Evolutionary conservation across 257 asterid genomes (phyloP).

Genomic region (Catharanthus roseus): DNA sequence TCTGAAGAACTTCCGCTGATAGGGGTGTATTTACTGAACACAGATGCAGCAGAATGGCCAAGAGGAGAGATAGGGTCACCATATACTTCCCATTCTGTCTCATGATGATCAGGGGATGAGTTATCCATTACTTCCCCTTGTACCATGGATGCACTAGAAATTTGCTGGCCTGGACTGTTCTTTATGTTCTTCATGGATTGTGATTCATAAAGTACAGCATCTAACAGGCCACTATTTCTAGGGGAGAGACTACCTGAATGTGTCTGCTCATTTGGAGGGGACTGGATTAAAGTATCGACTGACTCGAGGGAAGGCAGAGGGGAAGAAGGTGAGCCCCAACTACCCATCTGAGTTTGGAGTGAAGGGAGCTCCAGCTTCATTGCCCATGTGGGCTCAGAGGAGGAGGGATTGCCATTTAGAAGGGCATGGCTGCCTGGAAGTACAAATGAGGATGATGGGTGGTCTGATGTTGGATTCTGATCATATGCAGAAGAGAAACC

Average conservation of each 20-base stretch:
- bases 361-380: conserved; percentile 96
- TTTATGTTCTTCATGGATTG: conserved; percentile 32
- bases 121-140: conserved; percentile 30
- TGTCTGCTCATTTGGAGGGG: conserved; percentile 42
- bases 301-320: conserved; percentile 60
- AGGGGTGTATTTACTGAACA: conserved; percentile 51
- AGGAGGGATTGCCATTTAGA: conserved; percentile 61
- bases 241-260: conserved; percentile 40
- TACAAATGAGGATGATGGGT: conserved; percentile 26
- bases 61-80: conserved; percentile 44
- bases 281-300: conserved; percentile 50
- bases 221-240: conserved; percentile 62
- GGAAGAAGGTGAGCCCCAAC: conserved; percentile 66
- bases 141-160: conserved; percentile 24
- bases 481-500: conserved; percentile 33
- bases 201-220: conserved; percentile 53
- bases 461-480: conserved; percentile 24
- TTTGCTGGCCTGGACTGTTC: conserved; percentile 25
- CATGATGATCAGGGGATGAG: conserved; percentile 34
- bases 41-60: conserved; percentile 43
- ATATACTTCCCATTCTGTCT: conserved; percentile 42
- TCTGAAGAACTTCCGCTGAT: conserved; percentile 42
- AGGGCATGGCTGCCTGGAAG: conserved; percentile 48
- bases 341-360: conserved; percentile 67
- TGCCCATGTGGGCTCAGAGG: conserved; percentile 70